Conservation (phyloP, 2,329 filamentous ascomycete species). For the Penicillium glabrum region DNA sequence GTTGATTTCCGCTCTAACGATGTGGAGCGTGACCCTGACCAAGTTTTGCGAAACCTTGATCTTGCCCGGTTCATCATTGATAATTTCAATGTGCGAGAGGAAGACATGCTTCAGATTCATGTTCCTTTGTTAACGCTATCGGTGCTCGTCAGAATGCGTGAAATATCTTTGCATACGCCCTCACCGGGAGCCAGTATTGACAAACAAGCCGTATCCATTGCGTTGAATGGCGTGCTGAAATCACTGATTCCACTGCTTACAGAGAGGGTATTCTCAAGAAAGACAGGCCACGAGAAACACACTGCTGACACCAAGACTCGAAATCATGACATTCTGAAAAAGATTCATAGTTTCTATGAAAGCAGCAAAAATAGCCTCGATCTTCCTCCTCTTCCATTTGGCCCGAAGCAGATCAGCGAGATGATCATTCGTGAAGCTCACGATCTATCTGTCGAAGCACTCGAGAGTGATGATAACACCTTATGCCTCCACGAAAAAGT, state of each 20-base stretch:
- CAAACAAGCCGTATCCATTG: slow-evolving; percentile 21
- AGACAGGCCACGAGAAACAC: slow-evolving; percentile 26
- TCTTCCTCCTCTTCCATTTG: slow-evolving; percentile 60
- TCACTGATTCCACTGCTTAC: slow-evolving; percentile 46
- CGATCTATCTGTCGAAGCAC: slow-evolving; percentile 33
- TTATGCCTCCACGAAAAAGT: slow-evolving; percentile 58
- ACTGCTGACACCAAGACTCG: slow-evolving; percentile 17
- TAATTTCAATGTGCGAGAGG: slow-evolving; percentile 91
- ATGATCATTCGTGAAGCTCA: slow-evolving; percentile 63
- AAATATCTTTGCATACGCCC: slow-evolving; percentile 24
- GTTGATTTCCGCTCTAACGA: slow-evolving; percentile 55
- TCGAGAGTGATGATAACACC: slow-evolving; percentile 24
- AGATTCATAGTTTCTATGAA: slow-evolving; percentile 66
- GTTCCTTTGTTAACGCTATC: slow-evolving; percentile 74
- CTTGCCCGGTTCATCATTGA: slow-evolving; percentile 78
- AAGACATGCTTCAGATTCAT: slow-evolving; percentile 90
- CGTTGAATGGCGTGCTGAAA: slow-evolving; percentile 30
- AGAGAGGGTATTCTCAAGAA: slow-evolving; percentile 52
- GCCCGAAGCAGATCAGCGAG: slow-evolving; percentile 56
- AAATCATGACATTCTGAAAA: slow-evolving; percentile 54
- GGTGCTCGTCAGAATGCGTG: slow-evolving; percentile 52
- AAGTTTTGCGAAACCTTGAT: slow-evolving; percentile 61
- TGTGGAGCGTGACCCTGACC: slow-evolving; percentile 50
- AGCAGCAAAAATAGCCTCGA: slow-evolving; percentile 70
- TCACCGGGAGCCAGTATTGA: slow-evolving; percentile 13